Evolutionary conservation across 1,284 basidiomycete species (phyloP).

Genomic region (Earliella scabrosa): DNA sequence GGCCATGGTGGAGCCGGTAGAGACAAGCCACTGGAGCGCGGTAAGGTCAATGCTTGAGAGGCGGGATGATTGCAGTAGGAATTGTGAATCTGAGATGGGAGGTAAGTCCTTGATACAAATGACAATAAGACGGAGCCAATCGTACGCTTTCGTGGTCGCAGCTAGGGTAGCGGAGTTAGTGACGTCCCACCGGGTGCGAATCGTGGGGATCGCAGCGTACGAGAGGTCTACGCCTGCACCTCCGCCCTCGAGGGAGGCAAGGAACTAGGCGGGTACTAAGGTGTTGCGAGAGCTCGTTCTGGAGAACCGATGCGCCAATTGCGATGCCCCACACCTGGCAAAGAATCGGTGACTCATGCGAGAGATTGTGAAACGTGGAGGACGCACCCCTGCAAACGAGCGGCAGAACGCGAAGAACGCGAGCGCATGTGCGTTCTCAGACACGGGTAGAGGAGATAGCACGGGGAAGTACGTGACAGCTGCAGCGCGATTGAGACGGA

Average conservation of each 20-base stretch:
- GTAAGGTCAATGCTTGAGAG: no score
- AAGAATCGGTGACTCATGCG: not conserved
- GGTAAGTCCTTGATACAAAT: no score
- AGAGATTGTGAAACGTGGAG: not conserved
- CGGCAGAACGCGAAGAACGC: conserved; percentile 42
- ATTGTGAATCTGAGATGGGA: no score
- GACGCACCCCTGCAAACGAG: conserved; percentile 36
- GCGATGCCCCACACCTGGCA: conserved; percentile 22
- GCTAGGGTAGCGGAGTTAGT: no score
- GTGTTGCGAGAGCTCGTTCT: conserved; percentile 16
- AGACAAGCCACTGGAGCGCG: not conserved
- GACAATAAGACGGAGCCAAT: no score
- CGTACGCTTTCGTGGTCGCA: no score
- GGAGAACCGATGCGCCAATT: conserved; percentile 20
- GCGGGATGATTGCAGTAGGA: no score
- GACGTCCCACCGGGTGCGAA: no score
- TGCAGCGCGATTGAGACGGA: not conserved
- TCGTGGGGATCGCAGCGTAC: not conserved
- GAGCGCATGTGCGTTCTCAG: conserved; percentile 37
- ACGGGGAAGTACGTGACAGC: conserved; percentile 34
- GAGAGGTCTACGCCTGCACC: no score
- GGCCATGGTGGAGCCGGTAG: conserved; percentile 1
- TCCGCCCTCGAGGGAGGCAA: no score
- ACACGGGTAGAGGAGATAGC: conserved; percentile 39
- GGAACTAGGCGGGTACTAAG: conserved; percentile 18